phyloP scores from a whole-genome alignment of 129 eudicot genomes.

The Smallanthus sonchifolius region DNA sequence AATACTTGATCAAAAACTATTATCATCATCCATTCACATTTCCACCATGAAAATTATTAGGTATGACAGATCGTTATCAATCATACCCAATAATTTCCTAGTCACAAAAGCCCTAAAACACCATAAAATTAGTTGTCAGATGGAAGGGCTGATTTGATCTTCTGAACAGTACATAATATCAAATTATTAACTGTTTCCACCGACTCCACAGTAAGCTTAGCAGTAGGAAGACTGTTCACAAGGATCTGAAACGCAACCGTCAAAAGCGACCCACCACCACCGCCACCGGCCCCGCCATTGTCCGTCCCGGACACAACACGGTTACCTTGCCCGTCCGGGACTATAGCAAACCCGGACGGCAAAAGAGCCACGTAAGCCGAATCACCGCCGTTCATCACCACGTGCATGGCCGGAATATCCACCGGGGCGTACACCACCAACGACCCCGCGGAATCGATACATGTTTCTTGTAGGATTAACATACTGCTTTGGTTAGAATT shows the following conservation, averaged over 20 bases:
- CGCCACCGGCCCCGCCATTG: constrained; percentile 15
- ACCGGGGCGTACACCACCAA: constrained; percentile 96
- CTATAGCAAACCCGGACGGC: constrained; percentile 93
- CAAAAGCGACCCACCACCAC: constrained; percentile 57
- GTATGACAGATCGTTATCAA: constrained; percentile 18
- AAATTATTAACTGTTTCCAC: constrained; percentile 95
- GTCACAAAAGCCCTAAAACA: constrained; percentile 9
- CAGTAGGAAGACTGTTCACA: constrained; percentile 88
- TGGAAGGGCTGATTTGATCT: constrained; percentile 79
- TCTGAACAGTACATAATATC: constrained; percentile 91
- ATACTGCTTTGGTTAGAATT: constrained; percentile 87
- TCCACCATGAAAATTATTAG: constrained; percentile 20
- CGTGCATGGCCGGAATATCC: constrained; percentile 97
- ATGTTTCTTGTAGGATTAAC: constrained; percentile 91
- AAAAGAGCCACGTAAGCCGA: constrained; percentile 92
- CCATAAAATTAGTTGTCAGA: constrained; percentile 54
- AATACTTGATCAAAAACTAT: constrained; percentile 16
- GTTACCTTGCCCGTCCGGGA: constrained; percentile 74
- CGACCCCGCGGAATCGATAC: constrained; percentile 89
- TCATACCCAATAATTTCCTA: constrained; percentile 20
- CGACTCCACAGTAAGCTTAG: constrained; percentile 93
- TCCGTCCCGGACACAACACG: constrained; percentile 40
- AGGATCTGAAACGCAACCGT: constrained; percentile 93
- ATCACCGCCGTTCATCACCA: constrained; percentile 97
- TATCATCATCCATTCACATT: constrained; percentile 31